Base-by-base conservation (phyloP, 345 rosid species). In the Citrus medica region DNA sequence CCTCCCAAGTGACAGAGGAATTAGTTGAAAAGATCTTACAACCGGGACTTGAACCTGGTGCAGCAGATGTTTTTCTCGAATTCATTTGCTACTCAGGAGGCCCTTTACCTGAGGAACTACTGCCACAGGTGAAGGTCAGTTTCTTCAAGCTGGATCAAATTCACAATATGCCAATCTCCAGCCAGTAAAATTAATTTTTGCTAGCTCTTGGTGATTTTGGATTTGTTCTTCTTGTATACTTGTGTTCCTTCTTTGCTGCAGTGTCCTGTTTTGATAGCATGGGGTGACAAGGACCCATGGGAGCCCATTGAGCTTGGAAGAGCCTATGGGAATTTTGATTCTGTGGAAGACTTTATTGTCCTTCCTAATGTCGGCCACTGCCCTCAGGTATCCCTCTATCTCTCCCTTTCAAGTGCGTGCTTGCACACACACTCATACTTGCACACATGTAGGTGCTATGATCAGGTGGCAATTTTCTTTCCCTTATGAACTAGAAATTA, bases 281-380 rank as follows among this genome's bases (percentile, higher is more conserved):
- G 98, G 97, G 98, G 98, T 60, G 98, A 93, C 81, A 91, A 93
- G 90, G 98, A 95, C 81, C 98, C 98, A 24, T 93, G 98, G 98
- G 98, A 95, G 74, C 93, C 91, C 24, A 86, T 95, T 16, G 87
- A 95, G 46, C 98, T 92, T 28, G 98, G 98, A 75, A 82, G 90
- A 85, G 90, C 73, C 6, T 92, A 89, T 56, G 80, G 78, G 71
- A 79, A 87, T 61, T 95, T 91, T 42, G 89, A 87, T 73, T 30
- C 89, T 4, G 96, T 93, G 0, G 94, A 92, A 81, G 98, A 95
- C 71, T 95, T 91, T 4, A 35, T 93, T 61, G 88, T 86, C 79
- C 92, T 92, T 28, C 97, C 93, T 65, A 81, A 92, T 46, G 93
- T 90, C 4, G 98, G 98, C 38, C 98, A 95, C 86, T 92, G 98